Evolutionary conservation across 805 yeast species (phyloP).

Genomic region (Yamadazyma tumulicola): DNA sequence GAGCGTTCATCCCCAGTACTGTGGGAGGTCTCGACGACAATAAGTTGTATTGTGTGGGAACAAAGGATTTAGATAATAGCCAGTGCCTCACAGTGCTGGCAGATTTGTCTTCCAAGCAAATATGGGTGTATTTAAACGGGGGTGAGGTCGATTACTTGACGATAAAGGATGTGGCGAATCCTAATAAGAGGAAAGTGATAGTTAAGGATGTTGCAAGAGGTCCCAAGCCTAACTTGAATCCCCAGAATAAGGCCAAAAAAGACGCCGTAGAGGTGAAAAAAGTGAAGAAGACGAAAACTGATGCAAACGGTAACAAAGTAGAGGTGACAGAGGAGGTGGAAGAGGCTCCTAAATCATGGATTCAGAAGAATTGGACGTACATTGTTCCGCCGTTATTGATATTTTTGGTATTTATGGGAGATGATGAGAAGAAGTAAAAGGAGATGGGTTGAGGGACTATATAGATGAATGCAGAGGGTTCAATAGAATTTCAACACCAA

Average conservation of each 20-base stretch:
- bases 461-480: no score
- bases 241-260: constrained; percentile 14
- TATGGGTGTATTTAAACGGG: no score
- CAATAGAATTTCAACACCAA: no score
- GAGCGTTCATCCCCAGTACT: no score
- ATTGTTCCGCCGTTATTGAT: constrained; percentile 48
- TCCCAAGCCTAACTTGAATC: constrained; percentile 29
- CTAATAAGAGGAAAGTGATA: constrained; percentile 2
- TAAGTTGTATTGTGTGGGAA: constrained; percentile 25
- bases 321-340: constrained; percentile 19
- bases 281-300: constrained; percentile 1
- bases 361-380: constrained; percentile 63
- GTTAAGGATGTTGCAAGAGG: constrained; percentile 9
- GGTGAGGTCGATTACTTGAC: no score
- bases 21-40: no score
- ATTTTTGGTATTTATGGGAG: constrained; percentile 26
- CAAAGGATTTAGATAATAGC: constrained; percentile 23
- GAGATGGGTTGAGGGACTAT: no score
- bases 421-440: constrained; percentile 12
- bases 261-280: constrained; percentile 5
- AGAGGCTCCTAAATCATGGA: constrained; percentile 40
- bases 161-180: no score
- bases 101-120: no score
- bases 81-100: constrained; percentile 30
- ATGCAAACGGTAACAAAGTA: constrained; percentile 16